Evolutionary conservation across 2,329 filamentous ascomycete species (phyloP).

Genomic region (Rhynchosporium agropyri): DNA sequence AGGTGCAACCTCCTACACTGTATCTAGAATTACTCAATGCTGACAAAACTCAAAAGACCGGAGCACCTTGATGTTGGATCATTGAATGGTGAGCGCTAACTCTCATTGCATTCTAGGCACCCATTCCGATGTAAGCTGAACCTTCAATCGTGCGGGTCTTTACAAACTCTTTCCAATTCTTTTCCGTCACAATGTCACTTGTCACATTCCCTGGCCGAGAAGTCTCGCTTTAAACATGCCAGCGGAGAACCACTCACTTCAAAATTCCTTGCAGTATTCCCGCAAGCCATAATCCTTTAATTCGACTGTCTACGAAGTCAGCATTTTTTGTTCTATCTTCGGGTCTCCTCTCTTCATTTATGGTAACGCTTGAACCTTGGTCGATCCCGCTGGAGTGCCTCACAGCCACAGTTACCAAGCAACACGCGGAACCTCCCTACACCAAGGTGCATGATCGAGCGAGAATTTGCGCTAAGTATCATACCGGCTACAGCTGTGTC

Average conservation of each 20-base stretch:
- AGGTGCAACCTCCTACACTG: conserved; percentile 43
- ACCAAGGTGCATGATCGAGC: not conserved
- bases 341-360: too few relatives aligned
- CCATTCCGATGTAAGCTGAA: not conserved
- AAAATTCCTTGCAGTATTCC: too few relatives aligned
- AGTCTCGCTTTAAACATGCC: not conserved
- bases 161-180: not conserved
- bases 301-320: too few relatives aligned
- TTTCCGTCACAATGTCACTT: not conserved
- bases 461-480: not conserved
- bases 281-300: too few relatives aligned
- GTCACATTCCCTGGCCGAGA: not conserved
- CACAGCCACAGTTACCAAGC: too few relatives aligned
- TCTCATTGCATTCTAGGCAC: not conserved
- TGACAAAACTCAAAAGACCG: conserved; percentile 37
- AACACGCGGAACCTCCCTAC: too few relatives aligned
- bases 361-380: too few relatives aligned
- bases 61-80: not conserved
- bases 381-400: too few relatives aligned
- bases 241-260: not conserved
- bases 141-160: not conserved
- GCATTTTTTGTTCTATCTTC: too few relatives aligned
- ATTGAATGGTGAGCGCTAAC: conserved; percentile 14
- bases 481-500: not conserved
- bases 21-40: conserved; percentile 41